Evolutionary conservation across 1,139 yeast genomes (phyloP).

Genomic region (Geotrichum citri-aurantii): DNA sequence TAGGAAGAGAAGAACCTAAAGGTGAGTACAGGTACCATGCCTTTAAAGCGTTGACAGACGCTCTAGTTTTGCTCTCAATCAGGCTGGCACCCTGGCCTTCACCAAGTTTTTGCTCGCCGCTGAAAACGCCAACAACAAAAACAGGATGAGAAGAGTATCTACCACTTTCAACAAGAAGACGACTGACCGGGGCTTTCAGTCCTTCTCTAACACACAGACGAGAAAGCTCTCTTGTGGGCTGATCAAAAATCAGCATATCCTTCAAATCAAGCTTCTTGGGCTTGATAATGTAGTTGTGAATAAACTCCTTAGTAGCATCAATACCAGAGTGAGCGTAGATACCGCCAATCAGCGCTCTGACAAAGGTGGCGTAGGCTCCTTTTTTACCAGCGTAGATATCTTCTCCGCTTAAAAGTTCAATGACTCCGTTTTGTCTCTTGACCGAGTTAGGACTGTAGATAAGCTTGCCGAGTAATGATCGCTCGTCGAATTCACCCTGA

Average conservation of each 20-base stretch:
- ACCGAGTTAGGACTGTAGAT: slow-evolving; percentile 29
- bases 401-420: slow-evolving; percentile 34
- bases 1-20: slow-evolving; percentile 52
- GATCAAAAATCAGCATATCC: slow-evolving; percentile 69
- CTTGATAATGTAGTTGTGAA: slow-evolving; percentile 58
- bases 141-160: slow-evolving; percentile 78
- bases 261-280: slow-evolving; percentile 72
- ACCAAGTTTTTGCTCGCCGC: slow-evolving; percentile 77
- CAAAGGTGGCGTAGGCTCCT: slow-evolving; percentile 46
- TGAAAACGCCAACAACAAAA: slow-evolving; percentile 85
- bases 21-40: slow-evolving; percentile 54
- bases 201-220: slow-evolving; percentile 72
- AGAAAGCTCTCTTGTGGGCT: slow-evolving; percentile 81
- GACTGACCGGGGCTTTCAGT: slow-evolving; percentile 69
- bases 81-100: slow-evolving; percentile 95
- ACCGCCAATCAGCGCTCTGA: slow-evolving; percentile 45
- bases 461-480: slow-evolving; percentile 31
- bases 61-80: slow-evolving; percentile 86
- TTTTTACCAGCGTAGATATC: slow-evolving; percentile 34
- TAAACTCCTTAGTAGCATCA: slow-evolving; percentile 55
- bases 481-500: slow-evolving; percentile 5
- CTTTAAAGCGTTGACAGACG: slow-evolving; percentile 85
- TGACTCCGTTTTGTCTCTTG: slow-evolving; percentile 41
- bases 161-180: slow-evolving; percentile 91
- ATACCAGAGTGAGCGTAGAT: slow-evolving; percentile 49